Conservation (phyloP, 75 land plant species). For the Larix kaempferi region DNA sequence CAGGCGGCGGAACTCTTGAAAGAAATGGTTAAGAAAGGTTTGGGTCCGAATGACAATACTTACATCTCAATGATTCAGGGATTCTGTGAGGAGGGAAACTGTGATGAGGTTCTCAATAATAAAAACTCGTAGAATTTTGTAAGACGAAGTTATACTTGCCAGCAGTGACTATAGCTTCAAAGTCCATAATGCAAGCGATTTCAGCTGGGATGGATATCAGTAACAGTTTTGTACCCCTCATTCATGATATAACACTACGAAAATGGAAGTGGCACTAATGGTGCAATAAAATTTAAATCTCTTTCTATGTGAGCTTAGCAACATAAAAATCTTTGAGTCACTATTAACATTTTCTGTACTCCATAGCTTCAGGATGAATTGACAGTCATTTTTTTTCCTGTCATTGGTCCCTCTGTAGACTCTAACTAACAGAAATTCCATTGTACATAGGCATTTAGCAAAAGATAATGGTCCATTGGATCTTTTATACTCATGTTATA, state of each 20-base stretch:
- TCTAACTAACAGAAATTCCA: neutral
- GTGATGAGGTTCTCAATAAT: neutral
- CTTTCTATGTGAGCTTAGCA: neutral
- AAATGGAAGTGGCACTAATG: neutral
- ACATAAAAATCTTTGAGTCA: neutral
- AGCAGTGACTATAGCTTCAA: neutral
- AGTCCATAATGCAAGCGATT: neutral
- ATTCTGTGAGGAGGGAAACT: constrained; percentile 13
- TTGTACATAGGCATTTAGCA: neutral
- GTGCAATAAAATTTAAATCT: neutral
- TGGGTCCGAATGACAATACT: constrained; percentile 38
- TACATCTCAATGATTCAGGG: constrained; percentile 40
- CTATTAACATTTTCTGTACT: neutral
- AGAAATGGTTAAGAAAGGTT: constrained; percentile 58
- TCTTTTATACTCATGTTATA: neutral
- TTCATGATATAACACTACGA: neutral
- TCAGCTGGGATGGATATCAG: neutral
- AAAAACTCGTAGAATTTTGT: neutral
- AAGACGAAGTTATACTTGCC: neutral
- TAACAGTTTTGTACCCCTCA: neutral
- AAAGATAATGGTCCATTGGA: neutral
- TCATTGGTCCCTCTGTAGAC: neutral
- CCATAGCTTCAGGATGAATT: neutral
- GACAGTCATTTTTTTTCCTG: neutral
- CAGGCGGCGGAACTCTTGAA: constrained; percentile 36